Evolutionary conservation across 257 asterid genomes (phyloP).

Genomic region (Gynochthodes officinalis): DNA sequence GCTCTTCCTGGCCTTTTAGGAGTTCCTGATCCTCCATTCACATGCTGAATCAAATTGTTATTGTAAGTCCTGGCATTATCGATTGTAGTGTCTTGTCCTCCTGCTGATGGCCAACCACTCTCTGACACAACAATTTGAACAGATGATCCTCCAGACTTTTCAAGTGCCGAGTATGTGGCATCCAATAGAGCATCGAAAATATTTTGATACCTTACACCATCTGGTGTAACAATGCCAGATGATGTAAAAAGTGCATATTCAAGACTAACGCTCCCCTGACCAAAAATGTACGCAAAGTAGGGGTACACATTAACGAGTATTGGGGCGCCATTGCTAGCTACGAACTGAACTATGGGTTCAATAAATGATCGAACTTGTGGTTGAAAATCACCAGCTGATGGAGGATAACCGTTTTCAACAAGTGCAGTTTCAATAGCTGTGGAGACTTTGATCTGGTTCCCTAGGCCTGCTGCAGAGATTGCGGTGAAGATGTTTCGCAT

Average conservation of each 20-base stretch:
- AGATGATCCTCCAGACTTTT: constrained; percentile 28
- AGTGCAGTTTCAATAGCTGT: constrained; percentile 37
- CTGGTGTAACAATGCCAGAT: constrained; percentile 16
- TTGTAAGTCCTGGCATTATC: constrained; percentile 31
- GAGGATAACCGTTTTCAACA: constrained; percentile 23
- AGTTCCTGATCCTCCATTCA: constrained; percentile 20
- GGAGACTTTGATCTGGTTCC: constrained; percentile 32
- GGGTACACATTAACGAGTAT: constrained; percentile 34
- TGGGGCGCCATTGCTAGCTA: constrained; percentile 18
- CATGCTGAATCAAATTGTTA: constrained; percentile 23
- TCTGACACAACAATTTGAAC: constrained; percentile 37
- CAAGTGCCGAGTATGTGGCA: constrained; percentile 33
- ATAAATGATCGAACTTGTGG: constrained; percentile 17
- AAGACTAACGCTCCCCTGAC: constrained; percentile 16
- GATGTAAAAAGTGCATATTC: constrained; percentile 34
- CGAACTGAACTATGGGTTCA: constrained; percentile 28
- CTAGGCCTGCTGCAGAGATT: constrained; percentile 21
- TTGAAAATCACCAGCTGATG: constrained; percentile 24
- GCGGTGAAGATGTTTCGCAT: constrained; percentile 28
- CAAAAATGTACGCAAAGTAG: constrained; percentile 13
- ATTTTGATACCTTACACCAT: constrained; percentile 26
- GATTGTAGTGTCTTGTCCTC: constrained; percentile 21
- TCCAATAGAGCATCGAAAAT: constrained; percentile 37
- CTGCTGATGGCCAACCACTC: constrained; percentile 44
- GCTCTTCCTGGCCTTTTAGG: constrained; percentile 28